A percentile compares a stretch with the other conserved stretches of the same genome.
phyloP scores from a whole-genome alignment of 2,329 filamentous ascomycete species.

The Coniella lustricola region DNA sequence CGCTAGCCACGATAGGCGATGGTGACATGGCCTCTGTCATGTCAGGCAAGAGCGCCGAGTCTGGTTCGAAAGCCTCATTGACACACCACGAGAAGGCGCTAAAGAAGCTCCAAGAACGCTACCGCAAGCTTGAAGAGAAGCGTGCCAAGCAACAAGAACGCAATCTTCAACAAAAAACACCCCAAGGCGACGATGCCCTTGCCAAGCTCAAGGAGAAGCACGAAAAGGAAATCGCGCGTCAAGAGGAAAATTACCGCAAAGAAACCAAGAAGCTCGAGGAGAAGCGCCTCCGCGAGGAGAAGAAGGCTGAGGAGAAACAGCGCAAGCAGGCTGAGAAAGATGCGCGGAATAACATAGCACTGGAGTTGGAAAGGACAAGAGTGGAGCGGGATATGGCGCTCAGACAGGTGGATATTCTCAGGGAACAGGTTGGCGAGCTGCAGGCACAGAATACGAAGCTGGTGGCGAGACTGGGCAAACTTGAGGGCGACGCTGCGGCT shows the following conservation, averaged over 20 bases:
- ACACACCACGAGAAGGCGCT: constrained; percentile 56
- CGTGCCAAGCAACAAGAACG: constrained; percentile 48
- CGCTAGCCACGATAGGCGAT: constrained; percentile 20
- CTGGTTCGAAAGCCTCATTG: constrained; percentile 22
- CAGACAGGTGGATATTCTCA: constrained; percentile 48
- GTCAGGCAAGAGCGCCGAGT: constrained; percentile 34
- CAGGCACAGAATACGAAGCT: constrained; percentile 55
- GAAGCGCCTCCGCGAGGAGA: constrained; percentile 54
- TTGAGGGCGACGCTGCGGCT: constrained; percentile 21
- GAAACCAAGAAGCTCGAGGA: constrained; percentile 60
- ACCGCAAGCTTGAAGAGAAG: constrained; percentile 56
- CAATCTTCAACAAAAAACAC: constrained; percentile 27
- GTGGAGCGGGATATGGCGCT: constrained; percentile 46
- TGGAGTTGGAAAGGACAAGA: constrained; percentile 46
- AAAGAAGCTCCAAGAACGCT: constrained; percentile 53
- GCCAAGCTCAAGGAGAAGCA: constrained; percentile 58
- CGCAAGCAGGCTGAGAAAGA: constrained; percentile 48
- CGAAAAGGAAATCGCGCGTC: constrained; percentile 55
- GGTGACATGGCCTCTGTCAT: constrained; percentile 18
- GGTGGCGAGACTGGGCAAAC: constrained; percentile 45
- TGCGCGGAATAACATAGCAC: constrained; percentile 39
- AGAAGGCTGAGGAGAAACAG: constrained; percentile 47
- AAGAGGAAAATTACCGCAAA: constrained; percentile 57
- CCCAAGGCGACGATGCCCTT: constrained; percentile 33
- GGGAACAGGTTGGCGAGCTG: constrained; percentile 47